A percentile compares a stretch with the other conserved stretches of the same genome.
Conservation (phyloP, 371 early-diverging fungal species). For the Scutellospora calospora region DNA sequence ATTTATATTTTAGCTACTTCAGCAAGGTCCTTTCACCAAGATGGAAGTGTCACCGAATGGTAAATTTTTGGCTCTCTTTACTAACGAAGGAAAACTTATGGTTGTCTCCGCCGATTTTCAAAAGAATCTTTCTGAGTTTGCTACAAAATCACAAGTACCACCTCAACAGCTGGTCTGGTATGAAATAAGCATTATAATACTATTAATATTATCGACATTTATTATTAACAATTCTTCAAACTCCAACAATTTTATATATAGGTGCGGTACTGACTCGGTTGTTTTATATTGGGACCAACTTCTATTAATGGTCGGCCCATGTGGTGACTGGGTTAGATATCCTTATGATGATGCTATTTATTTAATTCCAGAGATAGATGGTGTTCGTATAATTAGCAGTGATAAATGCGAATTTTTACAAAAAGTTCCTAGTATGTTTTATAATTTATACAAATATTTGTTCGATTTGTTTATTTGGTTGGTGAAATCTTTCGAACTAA, state of each 20-base stretch:
- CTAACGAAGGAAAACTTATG: slow-evolving; percentile 83
- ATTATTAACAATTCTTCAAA: background rate
- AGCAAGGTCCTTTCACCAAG: slow-evolving; percentile 89
- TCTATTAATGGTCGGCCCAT: slow-evolving; percentile 91
- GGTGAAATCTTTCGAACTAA: too few relatives aligned
- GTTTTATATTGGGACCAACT: slow-evolving; percentile 85
- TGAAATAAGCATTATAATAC: slow-evolving; percentile 29
- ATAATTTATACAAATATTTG: background rate
- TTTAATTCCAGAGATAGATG: slow-evolving; percentile 91
- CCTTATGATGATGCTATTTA: slow-evolving; percentile 81
- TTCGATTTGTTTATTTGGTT: background rate
- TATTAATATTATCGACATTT: background rate
- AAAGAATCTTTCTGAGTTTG: slow-evolving; percentile 87
- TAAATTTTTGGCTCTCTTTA: slow-evolving; percentile 88
- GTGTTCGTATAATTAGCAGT: slow-evolving; percentile 88
- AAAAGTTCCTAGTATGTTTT: slow-evolving; percentile 80
- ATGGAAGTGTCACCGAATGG: slow-evolving; percentile 95
- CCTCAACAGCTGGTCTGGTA: slow-evolving; percentile 91
- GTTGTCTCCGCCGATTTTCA: slow-evolving; percentile 96
- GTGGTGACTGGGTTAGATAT: slow-evolving; percentile 89
- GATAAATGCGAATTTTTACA: slow-evolving; percentile 87
- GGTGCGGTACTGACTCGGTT: slow-evolving; percentile 97
- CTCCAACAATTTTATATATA: slow-evolving; percentile 44
- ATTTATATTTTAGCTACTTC: slow-evolving; percentile 80
- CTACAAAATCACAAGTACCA: slow-evolving; percentile 70